These are phyloP conservation scores for Chrysosporium queenslandicum DNA, from an alignment of 2,329 filamentous ascomycete genomes.

Conservation along the genomic window DNA sequence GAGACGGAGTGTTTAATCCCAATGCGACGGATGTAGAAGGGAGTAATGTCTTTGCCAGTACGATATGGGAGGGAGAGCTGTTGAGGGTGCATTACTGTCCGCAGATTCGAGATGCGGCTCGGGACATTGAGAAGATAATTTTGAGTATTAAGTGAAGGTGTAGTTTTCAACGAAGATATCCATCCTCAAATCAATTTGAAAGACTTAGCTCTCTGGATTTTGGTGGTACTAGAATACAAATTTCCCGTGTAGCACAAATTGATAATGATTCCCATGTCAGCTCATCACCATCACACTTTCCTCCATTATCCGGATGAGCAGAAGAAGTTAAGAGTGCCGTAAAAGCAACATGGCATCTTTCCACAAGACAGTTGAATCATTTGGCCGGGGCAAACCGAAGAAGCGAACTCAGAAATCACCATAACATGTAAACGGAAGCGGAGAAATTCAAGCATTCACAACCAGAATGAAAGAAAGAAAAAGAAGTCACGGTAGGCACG, in stretches of 20 bases:
- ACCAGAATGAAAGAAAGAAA: background rate
- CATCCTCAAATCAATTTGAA: background rate
- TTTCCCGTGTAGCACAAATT: too few relatives aligned
- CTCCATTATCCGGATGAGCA: too few relatives aligned
- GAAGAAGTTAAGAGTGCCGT: too few relatives aligned
- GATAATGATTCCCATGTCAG: background rate
- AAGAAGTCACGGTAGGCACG: too few relatives aligned
- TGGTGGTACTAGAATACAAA: background rate
- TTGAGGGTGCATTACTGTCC: slow-evolving; percentile 78
- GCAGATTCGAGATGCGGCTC: slow-evolving; percentile 65
- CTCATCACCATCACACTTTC: background rate
- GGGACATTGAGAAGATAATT: slow-evolving; percentile 58
- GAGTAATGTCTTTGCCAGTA: slow-evolving; percentile 82
- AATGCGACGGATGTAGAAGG: slow-evolving; percentile 64
- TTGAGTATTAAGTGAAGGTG: slow-evolving; percentile 25
- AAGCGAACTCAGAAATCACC: background rate
- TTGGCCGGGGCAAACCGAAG: background rate
- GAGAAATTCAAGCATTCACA: background rate
- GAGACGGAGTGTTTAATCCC: slow-evolving; percentile 77
- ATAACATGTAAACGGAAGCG: too few relatives aligned
- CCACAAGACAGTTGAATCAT: background rate
- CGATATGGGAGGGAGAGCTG: slow-evolving; percentile 88
- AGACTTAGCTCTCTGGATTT: background rate
- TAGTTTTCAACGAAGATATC: too few relatives aligned
- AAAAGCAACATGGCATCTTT: background rate